Percentiles rank a stretch among this genome's conserved stretches.
Evolutionary conservation across 768 basidiomycete genomes (phyloP).

Genomic region (Trametes elegans): DNA sequence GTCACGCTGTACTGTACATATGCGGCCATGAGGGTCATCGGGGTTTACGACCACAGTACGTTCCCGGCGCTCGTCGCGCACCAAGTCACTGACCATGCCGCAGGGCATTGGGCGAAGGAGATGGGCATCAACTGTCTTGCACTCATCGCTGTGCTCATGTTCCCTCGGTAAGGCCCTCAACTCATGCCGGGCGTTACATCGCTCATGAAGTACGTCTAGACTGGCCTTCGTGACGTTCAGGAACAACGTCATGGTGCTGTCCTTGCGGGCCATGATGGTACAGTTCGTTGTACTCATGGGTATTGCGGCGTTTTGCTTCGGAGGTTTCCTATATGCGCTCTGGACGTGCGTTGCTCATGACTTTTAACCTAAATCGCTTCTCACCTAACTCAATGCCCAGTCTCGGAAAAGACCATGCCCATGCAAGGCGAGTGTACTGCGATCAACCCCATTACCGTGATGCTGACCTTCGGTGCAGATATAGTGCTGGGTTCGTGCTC

Average conservation of each 20-base stretch:
- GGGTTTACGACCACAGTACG: slow-evolving; percentile 66
- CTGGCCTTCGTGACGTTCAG: slow-evolving; percentile 89
- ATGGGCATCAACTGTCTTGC: slow-evolving; percentile 84
- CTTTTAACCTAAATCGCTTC: not conserved
- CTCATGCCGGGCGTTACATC: not conserved
- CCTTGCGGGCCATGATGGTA: slow-evolving; percentile 87
- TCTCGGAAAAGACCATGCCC: slow-evolving; percentile 56
- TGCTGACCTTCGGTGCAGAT: slow-evolving; percentile 17
- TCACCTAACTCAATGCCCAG: slow-evolving; percentile 34
- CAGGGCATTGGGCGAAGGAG: slow-evolving; percentile 64
- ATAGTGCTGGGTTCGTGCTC: slow-evolving; percentile 35
- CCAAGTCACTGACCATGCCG: not conserved
- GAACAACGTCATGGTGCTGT: slow-evolving; percentile 76
- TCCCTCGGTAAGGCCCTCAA: slow-evolving; percentile 59
- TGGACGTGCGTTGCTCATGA: slow-evolving; percentile 72
- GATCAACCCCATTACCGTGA: not conserved
- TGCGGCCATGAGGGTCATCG: slow-evolving; percentile 73
- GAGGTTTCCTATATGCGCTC: slow-evolving; percentile 88
- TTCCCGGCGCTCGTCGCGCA: not conserved
- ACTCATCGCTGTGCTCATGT: slow-evolving; percentile 85
- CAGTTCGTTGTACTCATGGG: slow-evolving; percentile 85
- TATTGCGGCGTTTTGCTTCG: slow-evolving; percentile 87
- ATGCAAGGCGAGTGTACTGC: slow-evolving; percentile 34
- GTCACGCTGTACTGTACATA: slow-evolving; percentile 82
- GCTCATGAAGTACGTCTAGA: slow-evolving; percentile 35